Evolutionary conservation across 73 alveolate species (phyloP), one percentile per base, ranked within the genome.

Genomic region (Paraurostyla sp.): DNA sequence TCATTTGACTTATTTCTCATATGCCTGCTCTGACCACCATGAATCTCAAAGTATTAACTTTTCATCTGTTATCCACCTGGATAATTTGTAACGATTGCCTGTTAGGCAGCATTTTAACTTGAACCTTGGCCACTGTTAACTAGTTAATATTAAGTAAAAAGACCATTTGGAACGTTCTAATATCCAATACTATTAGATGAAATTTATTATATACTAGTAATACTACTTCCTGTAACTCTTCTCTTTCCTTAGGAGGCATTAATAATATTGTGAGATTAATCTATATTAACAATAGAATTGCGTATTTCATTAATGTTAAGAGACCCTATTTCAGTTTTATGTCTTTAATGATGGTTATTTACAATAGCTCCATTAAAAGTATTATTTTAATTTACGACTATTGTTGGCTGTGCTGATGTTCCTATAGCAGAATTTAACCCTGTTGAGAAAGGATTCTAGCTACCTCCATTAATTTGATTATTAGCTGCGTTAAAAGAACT

Each of bases 321-420:
- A n/a, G n/a, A 30, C 2, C 76, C 76, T 27, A 59, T 59, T 6
- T 59, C 76, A 11, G 76, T 59, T 59, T 30, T 59, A 23, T 59
- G 6, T 23, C 76, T 11, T 20, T 6, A 7, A 23, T 59, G 76
- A 25, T 59, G 76, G 22, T n/a, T n/a, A n/a, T n/a, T n/a, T n/a
- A n/a, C n/a, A n/a, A n/a, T n/a, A n/a, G n/a, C n/a, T n/a, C n/a
- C n/a, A n/a, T n/a, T n/a, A n/a, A n/a, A n/a, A n/a, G n/a, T n/a
- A 6, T 62, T 45, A 29, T 30, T 32, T 11, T 35, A 68, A 11
- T 15, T 4, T 40, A 16, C 7, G 4, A 3, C 30, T 29, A 68
- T 6, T 36, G 11, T 7, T 1, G 42, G 7, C n/a, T 6, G n/a
- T n/a, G n/a, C n/a, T n/a, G n/a, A n/a, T n/a, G n/a, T n/a, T n/a